phyloP scores from a whole-genome alignment of 192 early-diverging fungal genomes.

The Radiomyces spectabilis region DNA sequence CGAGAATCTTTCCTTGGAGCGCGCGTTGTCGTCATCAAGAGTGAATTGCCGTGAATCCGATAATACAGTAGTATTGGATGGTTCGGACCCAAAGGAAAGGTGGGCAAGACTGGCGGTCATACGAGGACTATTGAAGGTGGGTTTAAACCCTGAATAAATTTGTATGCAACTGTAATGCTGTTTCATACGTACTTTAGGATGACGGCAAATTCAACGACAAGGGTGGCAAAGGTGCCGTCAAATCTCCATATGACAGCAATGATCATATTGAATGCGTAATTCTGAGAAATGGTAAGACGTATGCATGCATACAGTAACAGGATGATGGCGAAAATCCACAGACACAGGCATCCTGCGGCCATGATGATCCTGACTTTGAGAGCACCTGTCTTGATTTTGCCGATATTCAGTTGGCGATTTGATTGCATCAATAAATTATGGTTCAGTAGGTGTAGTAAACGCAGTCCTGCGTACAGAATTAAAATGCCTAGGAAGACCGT shows the following conservation, averaged over 20 bases:
- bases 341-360: neutral
- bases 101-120: neutral
- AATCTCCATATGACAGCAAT: neutral
- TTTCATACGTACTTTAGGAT: neutral
- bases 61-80: neutral
- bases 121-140: neutral
- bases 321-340: conserved; percentile 3
- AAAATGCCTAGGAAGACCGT: neutral
- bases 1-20: too few relatives aligned
- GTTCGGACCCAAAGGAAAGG: neutral
- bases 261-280: neutral
- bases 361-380: conserved; percentile 18
- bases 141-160: neutral
- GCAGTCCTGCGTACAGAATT: conserved; percentile 6
- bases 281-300: neutral
- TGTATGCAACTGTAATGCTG: too few relatives aligned
- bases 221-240: neutral
- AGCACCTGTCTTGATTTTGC: conserved; percentile 6
- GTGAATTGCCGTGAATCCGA: too few relatives aligned
- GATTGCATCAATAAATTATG: neutral
- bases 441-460: conserved; percentile 6
- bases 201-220: neutral
- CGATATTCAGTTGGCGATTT: neutral
- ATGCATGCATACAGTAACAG: neutral
- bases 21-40: too few relatives aligned